phyloP scores from a whole-genome alignment of 1,284 basidiomycete species.

The Pyrrhoderma lamaoense region DNA sequence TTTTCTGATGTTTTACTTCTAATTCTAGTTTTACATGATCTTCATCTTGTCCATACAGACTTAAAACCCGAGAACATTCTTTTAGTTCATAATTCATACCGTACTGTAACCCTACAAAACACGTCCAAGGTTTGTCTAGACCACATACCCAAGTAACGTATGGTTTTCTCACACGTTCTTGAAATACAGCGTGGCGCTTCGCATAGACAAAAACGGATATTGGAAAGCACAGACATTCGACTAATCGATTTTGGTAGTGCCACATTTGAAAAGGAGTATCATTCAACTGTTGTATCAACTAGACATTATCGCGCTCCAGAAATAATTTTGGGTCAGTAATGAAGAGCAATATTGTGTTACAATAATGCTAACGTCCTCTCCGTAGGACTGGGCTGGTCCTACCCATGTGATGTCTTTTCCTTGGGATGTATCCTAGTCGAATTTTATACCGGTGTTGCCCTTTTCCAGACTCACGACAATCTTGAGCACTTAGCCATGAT shows the following conservation, averaged over 20 bases:
- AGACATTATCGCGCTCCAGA: conserved; percentile 98
- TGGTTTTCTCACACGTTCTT: background rate
- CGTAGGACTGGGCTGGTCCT: conserved; percentile 93
- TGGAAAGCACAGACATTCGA: conserved; percentile 87
- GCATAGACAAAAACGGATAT: conserved; percentile 62
- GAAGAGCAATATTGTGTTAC: conserved; percentile 12
- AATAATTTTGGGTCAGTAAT: conserved; percentile 91
- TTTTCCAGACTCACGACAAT: conserved; percentile 99
- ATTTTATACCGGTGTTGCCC: conserved; percentile 94
- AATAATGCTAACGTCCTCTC: conserved; percentile 10
- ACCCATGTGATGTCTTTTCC: conserved; percentile 97
- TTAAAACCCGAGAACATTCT: conserved; percentile 98
- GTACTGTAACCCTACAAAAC: conserved; percentile 46
- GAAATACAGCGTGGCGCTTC: conserved; percentile 38
- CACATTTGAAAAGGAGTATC: conserved; percentile 97
- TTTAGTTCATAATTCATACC: conserved; percentile 81
- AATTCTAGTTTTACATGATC: conserved; percentile 76
- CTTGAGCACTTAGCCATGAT: conserved; percentile 99
- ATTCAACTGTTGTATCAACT: conserved; percentile 95
- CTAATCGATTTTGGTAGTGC: conserved; percentile 99
- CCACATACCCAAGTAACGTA: background rate
- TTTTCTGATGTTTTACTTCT: background rate
- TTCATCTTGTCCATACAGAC: conserved; percentile 94
- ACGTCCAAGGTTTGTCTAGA: conserved; percentile 46
- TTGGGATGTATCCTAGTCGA: conserved; percentile 98